Conservation (phyloP, 2,329 filamentous ascomycete genomes). For the Zymoseptoria ardabiliae region DNA sequence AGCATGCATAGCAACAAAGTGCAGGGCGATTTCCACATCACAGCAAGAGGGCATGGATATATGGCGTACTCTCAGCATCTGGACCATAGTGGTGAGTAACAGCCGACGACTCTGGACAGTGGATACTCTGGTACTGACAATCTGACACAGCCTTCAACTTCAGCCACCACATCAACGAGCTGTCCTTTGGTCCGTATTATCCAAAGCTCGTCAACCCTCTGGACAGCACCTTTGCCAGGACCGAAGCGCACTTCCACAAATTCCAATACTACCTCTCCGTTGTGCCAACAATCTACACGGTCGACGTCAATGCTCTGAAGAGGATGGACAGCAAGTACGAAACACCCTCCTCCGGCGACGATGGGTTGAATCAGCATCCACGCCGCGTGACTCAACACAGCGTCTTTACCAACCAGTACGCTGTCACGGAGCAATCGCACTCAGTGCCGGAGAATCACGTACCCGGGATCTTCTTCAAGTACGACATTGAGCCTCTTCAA, state of each 20-base stretch:
- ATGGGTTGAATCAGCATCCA: constrained; percentile 27
- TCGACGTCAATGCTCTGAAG: constrained; percentile 38
- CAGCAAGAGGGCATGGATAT: constrained; percentile 92
- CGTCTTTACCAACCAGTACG: constrained; percentile 94
- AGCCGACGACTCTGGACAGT: background rate
- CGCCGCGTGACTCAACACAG: constrained; percentile 44
- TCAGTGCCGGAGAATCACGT: constrained; percentile 61
- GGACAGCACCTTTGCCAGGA: constrained; percentile 77
- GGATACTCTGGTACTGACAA: background rate
- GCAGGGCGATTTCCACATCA: constrained; percentile 97
- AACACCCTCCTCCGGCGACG: constrained; percentile 35
- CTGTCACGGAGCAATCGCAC: constrained; percentile 81
- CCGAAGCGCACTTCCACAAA: constrained; percentile 76
- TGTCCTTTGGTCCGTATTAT: constrained; percentile 96
- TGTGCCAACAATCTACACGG: constrained; percentile 84
- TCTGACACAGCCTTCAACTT: constrained; percentile 75
- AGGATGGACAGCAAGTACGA: constrained; percentile 28
- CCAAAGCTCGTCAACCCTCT: constrained; percentile 89
- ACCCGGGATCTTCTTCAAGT: constrained; percentile 95
- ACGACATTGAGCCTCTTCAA: constrained; percentile 93
- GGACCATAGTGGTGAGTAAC: constrained; percentile 64
- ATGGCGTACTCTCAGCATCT: constrained; percentile 71
- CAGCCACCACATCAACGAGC: constrained; percentile 89
- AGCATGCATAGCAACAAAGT: constrained; percentile 92
- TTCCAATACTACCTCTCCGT: constrained; percentile 97